These are phyloP conservation scores for Aureobasidium sp. DNA, from an alignment of 2,329 filamentous ascomycete genomes.

Conservation along the genomic window DNA sequence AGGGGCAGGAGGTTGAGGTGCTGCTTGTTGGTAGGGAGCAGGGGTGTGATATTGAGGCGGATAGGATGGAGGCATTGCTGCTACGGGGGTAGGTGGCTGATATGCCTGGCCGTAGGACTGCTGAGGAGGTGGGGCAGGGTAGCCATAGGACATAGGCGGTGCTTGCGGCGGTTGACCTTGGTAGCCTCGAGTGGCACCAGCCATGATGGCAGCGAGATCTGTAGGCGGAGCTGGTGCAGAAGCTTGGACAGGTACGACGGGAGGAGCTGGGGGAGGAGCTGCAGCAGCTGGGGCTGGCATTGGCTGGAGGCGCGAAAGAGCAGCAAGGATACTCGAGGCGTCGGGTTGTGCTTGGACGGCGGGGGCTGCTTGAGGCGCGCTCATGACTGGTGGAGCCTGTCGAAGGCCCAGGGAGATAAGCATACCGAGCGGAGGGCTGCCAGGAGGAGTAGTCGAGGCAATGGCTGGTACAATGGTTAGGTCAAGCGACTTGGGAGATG, in stretches of 20 bases:
- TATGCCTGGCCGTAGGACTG: slow-evolving; percentile 14
- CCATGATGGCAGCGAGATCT: slow-evolving; percentile 14
- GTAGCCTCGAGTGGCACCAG: slow-evolving; percentile 6
- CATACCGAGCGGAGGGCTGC: slow-evolving; percentile 23
- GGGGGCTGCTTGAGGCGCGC: slow-evolving; percentile 14
- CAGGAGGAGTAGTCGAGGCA: slow-evolving; percentile 22
- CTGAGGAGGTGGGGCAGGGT: slow-evolving; percentile 13
- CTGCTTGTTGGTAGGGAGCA: not conserved
- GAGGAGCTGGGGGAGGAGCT: not conserved
- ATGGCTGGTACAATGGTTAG: slow-evolving; percentile 7
- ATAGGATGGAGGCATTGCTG: slow-evolving; percentile 20
- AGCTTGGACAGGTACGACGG: slow-evolving; percentile 5
- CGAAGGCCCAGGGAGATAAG: slow-evolving; percentile 16
- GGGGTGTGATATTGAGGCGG: slow-evolving; percentile 12
- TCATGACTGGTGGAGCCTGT: not conserved
- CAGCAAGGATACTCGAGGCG: slow-evolving; percentile 28
- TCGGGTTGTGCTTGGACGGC: slow-evolving; percentile 19
- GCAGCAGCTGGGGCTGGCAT: slow-evolving; percentile 5
- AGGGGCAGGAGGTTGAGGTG: slow-evolving; percentile 3
- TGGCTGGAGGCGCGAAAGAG: slow-evolving; percentile 23
- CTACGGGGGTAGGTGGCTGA: slow-evolving; percentile 14
- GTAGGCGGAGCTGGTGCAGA: not conserved
- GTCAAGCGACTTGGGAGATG: not conserved
- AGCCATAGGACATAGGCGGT: slow-evolving; percentile 14
- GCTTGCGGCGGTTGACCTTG: slow-evolving; percentile 16